These are phyloP conservation scores for Stellera chamaejasme DNA, from an alignment of 345 rosid genomes.

Conservation along the genomic window DNA sequence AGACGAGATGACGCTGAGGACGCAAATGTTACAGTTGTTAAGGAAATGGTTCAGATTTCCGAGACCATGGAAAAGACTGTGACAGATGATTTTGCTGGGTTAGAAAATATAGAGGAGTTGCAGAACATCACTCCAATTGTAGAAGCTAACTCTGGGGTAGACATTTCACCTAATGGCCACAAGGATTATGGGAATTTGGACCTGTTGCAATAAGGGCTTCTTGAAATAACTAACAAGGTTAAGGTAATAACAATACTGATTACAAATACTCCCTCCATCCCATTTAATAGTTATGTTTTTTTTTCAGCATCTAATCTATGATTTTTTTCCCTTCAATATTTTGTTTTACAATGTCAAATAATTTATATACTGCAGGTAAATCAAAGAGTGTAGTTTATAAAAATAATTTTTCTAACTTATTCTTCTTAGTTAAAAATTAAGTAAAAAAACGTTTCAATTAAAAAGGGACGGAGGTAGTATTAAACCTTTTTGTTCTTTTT, in stretches of 20 bases:
- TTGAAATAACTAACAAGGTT: slow-evolving; percentile 5
- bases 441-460: no score
- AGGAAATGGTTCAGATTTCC: slow-evolving; percentile 36
- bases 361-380: no score
- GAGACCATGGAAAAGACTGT: slow-evolving; percentile 31
- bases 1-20: slow-evolving; percentile 26
- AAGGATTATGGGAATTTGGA: slow-evolving; percentile 8
- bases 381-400: no score
- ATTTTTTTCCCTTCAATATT: no score
- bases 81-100: slow-evolving; percentile 19
- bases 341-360: no score
- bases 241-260: slow-evolving; percentile 14
- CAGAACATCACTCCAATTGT: slow-evolving; percentile 14
- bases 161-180: slow-evolving; percentile 5
- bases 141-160: slow-evolving; percentile 12
- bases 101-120: slow-evolving; percentile 21
- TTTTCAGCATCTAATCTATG: no score
- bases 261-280: no score
- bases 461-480: no score
- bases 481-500: background rate
- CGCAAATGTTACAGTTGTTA: slow-evolving; percentile 24
- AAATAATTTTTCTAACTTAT: no score
- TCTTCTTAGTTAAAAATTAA: no score
- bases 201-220: slow-evolving; percentile 12
- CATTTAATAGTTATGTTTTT: no score